These are phyloP conservation scores for Fusarium bulbicola DNA, from an alignment of 2,329 filamentous ascomycete genomes.

Conservation along the genomic window DNA sequence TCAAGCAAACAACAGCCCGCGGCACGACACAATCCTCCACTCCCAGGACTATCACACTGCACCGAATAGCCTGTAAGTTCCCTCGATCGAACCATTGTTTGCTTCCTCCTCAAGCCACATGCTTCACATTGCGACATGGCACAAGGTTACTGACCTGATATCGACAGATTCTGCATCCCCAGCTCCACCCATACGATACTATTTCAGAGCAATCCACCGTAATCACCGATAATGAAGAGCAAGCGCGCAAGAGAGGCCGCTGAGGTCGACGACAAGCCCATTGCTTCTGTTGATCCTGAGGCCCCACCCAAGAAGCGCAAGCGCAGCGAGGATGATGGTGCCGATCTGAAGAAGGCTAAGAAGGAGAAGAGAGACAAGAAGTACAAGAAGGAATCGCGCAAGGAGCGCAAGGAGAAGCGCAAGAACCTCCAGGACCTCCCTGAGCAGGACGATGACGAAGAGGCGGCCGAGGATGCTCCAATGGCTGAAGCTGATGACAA, in stretches of 20 bases:
- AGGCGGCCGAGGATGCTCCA: slow-evolving; percentile 33
- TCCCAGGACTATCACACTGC: neutral
- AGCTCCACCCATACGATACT: neutral
- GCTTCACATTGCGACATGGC: slow-evolving; percentile 13
- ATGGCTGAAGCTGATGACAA: slow-evolving; percentile 39
- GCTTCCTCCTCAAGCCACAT: slow-evolving; percentile 16
- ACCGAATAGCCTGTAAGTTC: slow-evolving; percentile 12
- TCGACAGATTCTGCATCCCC: slow-evolving; percentile 14
- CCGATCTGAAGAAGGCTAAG: slow-evolving; percentile 45
- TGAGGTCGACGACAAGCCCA: slow-evolving; percentile 42
- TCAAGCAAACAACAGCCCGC: slow-evolving; percentile 6
- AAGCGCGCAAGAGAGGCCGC: slow-evolving; percentile 50
- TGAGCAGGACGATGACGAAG: slow-evolving; percentile 43
- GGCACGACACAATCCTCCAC: neutral
- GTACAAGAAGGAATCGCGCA: slow-evolving; percentile 47
- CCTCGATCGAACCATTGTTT: slow-evolving; percentile 10
- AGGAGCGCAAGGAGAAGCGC: slow-evolving; percentile 54
- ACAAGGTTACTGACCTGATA: slow-evolving; percentile 16
- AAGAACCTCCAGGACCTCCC: slow-evolving; percentile 51
- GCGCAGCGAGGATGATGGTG: slow-evolving; percentile 43
- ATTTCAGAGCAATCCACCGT: neutral
- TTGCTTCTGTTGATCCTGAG: slow-evolving; percentile 33
- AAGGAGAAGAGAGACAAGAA: slow-evolving; percentile 50
- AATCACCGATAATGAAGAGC: slow-evolving; percentile 46
- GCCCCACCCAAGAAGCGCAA: slow-evolving; percentile 50